These are phyloP conservation scores for Chaetomiaceae sp. DNA, from an alignment of 2,329 filamentous ascomycete species.

Conservation along the genomic window DNA sequence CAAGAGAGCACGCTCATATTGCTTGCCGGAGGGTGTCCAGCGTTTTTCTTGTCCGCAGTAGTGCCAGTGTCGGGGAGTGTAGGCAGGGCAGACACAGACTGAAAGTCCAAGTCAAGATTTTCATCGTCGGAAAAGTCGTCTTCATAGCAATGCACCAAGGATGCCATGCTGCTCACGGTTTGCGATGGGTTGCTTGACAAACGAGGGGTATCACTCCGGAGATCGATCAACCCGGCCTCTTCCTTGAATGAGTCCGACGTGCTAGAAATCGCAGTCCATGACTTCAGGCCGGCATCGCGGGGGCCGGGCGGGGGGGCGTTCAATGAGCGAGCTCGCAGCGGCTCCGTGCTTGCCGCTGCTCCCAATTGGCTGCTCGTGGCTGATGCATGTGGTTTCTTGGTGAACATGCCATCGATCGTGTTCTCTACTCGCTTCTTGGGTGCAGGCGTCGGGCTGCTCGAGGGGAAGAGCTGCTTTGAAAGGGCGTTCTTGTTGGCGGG, in stretches of 20 bases:
- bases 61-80: conserved; percentile 20
- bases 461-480: conserved; percentile 53
- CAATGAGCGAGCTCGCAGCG: conserved; percentile 34
- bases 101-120: conserved; percentile 65
- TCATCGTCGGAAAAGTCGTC: conserved; percentile 86
- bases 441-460: conserved; percentile 47
- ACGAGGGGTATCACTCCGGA: conserved; percentile 30
- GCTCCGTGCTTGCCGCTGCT: conserved; percentile 15
- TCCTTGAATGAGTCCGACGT: conserved; percentile 48
- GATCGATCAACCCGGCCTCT: conserved; percentile 35
- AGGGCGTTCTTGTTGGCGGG: conserved; percentile 36
- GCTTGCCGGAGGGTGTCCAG: conserved; percentile 24
- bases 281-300: conserved; percentile 16
- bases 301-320: conserved; percentile 30
- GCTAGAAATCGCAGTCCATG: conserved; percentile 40
- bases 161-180: conserved; percentile 19
- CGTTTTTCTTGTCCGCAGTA: neutral
- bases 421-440: conserved; percentile 32
- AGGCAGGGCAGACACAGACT: conserved; percentile 53
- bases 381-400: conserved; percentile 39
- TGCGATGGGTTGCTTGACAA: conserved; percentile 25
- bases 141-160: conserved; percentile 62
- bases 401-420: conserved; percentile 50
- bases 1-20: conserved; percentile 53
- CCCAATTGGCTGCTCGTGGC: conserved; percentile 28